phyloP scores from a whole-genome alignment of 257 asterid species.

The Gentiana macrophylla region DNA sequence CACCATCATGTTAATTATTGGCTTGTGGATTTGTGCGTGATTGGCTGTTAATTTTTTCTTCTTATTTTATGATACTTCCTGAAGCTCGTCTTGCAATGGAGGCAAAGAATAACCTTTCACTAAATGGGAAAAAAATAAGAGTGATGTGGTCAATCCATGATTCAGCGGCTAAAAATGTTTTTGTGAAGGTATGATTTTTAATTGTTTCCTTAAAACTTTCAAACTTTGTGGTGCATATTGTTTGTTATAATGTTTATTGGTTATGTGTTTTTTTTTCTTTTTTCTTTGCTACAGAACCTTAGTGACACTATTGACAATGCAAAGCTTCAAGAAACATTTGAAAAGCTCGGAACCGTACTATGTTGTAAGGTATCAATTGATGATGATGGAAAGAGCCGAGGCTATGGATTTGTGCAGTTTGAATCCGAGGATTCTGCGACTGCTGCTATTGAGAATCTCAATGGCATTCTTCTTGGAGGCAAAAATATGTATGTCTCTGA shows the following conservation, averaged over 20 bases:
- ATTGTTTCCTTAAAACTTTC: not conserved
- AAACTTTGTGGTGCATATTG: too few species aligned
- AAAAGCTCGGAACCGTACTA: conserved; percentile 24
- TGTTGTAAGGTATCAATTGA: conserved; percentile 29
- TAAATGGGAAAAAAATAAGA: conserved; percentile 45
- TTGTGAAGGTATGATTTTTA: conserved; percentile 40
- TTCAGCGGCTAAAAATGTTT: conserved; percentile 37
- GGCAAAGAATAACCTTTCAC: conserved; percentile 26
- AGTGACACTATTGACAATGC: conserved; percentile 23
- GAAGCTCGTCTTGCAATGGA: conserved; percentile 26
- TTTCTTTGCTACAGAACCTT: conserved; percentile 23
- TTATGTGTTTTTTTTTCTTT: not conserved
- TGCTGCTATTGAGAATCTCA: conserved; percentile 37
- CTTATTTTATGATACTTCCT: not conserved
- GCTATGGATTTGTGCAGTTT: conserved; percentile 59
- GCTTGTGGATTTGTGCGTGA: too few species aligned
- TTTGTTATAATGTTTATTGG: not conserved
- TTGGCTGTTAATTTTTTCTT: not conserved
- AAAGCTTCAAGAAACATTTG: conserved; percentile 29
- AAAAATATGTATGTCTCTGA: conserved; percentile 21
- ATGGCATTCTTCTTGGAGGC: conserved; percentile 28
- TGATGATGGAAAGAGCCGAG: conserved; percentile 45
- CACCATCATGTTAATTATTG: not conserved
- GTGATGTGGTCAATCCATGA: conserved; percentile 43
- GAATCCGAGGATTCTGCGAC: conserved; percentile 33